These are phyloP conservation scores for Pseudomassariella vexata DNA, from an alignment of 2,329 filamentous ascomycete species.

Conservation along the genomic window DNA sequence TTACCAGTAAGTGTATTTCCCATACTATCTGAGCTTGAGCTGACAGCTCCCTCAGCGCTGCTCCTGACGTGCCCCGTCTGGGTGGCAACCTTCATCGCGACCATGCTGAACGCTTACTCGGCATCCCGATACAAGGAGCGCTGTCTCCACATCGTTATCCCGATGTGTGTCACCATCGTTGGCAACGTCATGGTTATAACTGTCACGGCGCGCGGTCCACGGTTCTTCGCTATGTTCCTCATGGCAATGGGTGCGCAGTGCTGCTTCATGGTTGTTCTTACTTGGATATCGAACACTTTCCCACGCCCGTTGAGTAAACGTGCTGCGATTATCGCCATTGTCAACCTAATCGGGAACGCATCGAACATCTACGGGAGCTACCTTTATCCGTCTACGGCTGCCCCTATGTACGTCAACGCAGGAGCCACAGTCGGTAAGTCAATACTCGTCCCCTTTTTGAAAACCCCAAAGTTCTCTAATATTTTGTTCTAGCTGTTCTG, in stretches of 20 bases:
- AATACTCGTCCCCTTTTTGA: too few species aligned
- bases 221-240: constrained; percentile 37
- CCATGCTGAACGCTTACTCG: constrained; percentile 29
- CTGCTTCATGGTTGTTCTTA: constrained; percentile 8
- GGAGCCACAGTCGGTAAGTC: too few species aligned
- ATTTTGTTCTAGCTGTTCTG: too few species aligned
- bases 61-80: constrained; percentile 31
- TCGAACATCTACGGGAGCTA: constrained; percentile 3
- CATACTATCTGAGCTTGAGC: too few species aligned
- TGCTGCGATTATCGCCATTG: constrained; percentile 19
- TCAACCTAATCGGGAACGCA: constrained; percentile 25
- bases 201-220: constrained; percentile 28
- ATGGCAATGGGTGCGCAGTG: too few species aligned
- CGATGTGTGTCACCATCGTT: constrained; percentile 28
- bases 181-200: constrained; percentile 31
- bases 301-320: constrained; percentile 24
- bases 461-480: too few species aligned
- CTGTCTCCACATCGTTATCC: constrained; percentile 28
- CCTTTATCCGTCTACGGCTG: constrained; percentile 4
- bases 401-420: constrained; percentile 1
- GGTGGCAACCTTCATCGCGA: constrained; percentile 29
- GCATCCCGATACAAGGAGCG: constrained; percentile 31
- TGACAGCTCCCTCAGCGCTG: constrained; percentile 26
- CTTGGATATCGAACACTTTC: constrained; percentile 22
- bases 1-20: constrained; percentile 15